Base-by-base conservation (phyloP, 768 basidiomycete species). In the Sporobolomyces pararoseus region DNA sequence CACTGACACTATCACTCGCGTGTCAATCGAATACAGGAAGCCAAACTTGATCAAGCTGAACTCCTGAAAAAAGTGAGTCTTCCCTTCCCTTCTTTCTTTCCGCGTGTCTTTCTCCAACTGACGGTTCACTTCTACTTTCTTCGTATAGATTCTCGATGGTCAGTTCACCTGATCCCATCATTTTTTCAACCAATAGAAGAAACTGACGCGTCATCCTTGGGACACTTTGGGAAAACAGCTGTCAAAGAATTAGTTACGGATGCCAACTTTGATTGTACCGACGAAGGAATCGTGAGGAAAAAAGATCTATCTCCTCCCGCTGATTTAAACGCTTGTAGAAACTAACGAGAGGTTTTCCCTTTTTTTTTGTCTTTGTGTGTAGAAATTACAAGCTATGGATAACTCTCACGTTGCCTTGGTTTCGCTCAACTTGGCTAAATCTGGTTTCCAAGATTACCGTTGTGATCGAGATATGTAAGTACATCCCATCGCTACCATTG, bases 381-480 rank as follows among this genome's bases (percentile, higher is more conserved):
- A 47, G 46, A 86, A 86, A 63, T 85, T 99, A 7, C 95, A 98
- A 83, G 96, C 95, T 5, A 99, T 98, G 95, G 96, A 98, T 83
- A 98, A 97, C 84, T 96, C 95, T 3, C 95, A 98, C 80, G 95
- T 99, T 77, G 96, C 95, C 1, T 89, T 98, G 74, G 95, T 99
- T 47, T 83, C 91, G 12, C 91, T 96, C 54, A 85, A 88, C 70
- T 85, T 99, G 35, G 82, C 88, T 47, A 85, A 86, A 1, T 82
- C 84, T 0, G 91, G 90, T 37, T 98, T 99, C 84, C 84, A 86
- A 75, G 82, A 84, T 61, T 99, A 88, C 81, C 88, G 96, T 73
- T 98, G 95, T 78, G 96, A 99, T 81, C 86, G 93, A 9, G 90
- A 94, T 39, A 90, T 98, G 85, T 74, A 17, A 42, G 72, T 61